These are phyloP conservation scores for Trichoderma sp. DNA, from an alignment of 2,329 filamentous ascomycete species.

Conservation along the genomic window DNA sequence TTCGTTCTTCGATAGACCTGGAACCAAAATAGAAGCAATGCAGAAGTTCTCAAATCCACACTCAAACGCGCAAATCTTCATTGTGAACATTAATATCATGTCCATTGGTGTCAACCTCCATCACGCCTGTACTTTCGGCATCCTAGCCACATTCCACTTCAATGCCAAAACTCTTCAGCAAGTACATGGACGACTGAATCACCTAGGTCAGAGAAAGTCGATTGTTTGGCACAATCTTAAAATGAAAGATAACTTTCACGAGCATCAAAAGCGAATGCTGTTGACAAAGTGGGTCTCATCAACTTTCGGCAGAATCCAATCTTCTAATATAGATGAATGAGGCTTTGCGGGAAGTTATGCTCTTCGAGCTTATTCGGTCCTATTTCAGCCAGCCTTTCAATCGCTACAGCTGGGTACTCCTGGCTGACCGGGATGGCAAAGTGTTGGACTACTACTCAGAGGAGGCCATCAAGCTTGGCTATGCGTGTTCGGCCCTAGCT, in stretches of 20 bases:
- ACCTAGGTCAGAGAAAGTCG: neutral
- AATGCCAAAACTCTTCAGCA: neutral
- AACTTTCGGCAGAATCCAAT: neutral
- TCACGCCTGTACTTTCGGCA: neutral
- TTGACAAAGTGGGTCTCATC: neutral
- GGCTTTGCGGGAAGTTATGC: neutral
- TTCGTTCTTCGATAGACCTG: fast-evolving
- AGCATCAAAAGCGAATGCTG: neutral
- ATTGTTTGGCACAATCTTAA: neutral
- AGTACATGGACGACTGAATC: neutral
- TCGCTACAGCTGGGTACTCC: neutral
- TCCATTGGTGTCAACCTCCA: neutral
- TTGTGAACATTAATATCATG: neutral
- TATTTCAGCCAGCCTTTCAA: neutral
- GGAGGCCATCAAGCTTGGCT: neutral
- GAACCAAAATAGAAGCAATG: neutral
- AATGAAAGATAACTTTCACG: neutral
- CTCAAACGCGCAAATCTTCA: neutral
- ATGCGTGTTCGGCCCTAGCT: neutral
- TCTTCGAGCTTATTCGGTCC: neutral
- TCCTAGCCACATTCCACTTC: neutral
- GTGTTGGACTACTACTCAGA: neutral
- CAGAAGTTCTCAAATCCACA: neutral
- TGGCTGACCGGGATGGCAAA: neutral
- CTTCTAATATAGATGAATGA: neutral